phyloP scores from a whole-genome alignment of 1,139 yeast species.

The Diutina ranongensis region DNA sequence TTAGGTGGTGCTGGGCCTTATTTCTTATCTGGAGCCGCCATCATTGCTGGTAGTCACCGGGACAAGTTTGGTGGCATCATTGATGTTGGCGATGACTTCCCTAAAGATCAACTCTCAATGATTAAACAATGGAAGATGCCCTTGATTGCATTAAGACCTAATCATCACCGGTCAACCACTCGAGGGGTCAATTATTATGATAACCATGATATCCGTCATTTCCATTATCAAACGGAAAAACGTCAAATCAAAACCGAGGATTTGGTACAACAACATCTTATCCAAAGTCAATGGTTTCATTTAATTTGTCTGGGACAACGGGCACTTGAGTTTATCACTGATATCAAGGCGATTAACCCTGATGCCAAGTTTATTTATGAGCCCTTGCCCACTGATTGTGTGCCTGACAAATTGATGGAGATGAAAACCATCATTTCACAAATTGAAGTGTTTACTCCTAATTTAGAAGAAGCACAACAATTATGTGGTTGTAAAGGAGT shows the following conservation, averaged over 20 bases:
- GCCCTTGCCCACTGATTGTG: slow-evolving; percentile 74
- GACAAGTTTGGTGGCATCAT: slow-evolving; percentile 50
- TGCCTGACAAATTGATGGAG: slow-evolving; percentile 30
- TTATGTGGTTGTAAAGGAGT: slow-evolving; percentile 11
- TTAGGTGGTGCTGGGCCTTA: slow-evolving; percentile 85
- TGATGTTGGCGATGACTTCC: slow-evolving; percentile 76
- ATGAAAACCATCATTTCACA: slow-evolving; percentile 31
- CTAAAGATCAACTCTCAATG: slow-evolving; percentile 30
- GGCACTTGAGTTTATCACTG: slow-evolving; percentile 25
- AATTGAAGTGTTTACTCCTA: slow-evolving; percentile 67
- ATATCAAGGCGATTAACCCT: slow-evolving; percentile 15
- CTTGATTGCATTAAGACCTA: slow-evolving; percentile 43
- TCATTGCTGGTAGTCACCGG: slow-evolving; percentile 31
- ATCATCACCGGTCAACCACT: slow-evolving; percentile 49
- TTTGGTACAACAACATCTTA: slow-evolving; percentile 27
- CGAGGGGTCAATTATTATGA: slow-evolving; percentile 73
- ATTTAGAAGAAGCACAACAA: slow-evolving; percentile 62
- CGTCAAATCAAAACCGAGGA: slow-evolving; percentile 54
- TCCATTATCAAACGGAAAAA: slow-evolving; percentile 42
- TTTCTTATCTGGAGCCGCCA: slow-evolving; percentile 67
- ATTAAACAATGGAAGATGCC: slow-evolving; percentile 47
- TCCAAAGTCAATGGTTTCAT: slow-evolving; percentile 45
- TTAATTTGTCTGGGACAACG: slow-evolving; percentile 47
- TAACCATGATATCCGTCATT: slow-evolving; percentile 44
- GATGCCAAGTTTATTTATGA: slow-evolving; percentile 51